Conservation (phyloP, 2,329 filamentous ascomycete species). For the Metarhizium guizhouense region DNA sequence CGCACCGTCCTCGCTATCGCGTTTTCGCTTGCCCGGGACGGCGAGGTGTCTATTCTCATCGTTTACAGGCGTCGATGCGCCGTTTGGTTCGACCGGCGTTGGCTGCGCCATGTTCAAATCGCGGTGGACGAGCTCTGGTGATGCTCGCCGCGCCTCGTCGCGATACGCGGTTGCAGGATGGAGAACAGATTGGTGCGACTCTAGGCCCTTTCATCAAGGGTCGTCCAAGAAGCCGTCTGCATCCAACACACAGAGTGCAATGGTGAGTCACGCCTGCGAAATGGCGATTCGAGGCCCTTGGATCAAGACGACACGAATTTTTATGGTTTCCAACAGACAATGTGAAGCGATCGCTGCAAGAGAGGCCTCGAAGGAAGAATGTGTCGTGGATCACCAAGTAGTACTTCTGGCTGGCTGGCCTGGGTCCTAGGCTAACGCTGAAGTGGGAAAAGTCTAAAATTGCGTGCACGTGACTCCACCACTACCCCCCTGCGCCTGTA, state of each 20-base stretch:
- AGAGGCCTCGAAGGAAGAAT: conserved; percentile 26
- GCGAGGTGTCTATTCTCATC: conserved; percentile 20
- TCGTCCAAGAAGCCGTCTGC: conserved; percentile 21
- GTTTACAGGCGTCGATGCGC: conserved; percentile 27
- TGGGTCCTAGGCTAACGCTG: conserved; percentile 17
- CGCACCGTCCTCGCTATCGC: conserved; percentile 38
- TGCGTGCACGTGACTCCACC: conserved; percentile 16
- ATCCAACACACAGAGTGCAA: conserved; percentile 23
- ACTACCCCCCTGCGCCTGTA: too few relatives aligned
- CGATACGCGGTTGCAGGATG: conserved; percentile 28
- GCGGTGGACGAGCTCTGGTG: conserved; percentile 12
- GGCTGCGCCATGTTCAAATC: conserved; percentile 32
- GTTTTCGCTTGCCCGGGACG: conserved; percentile 47
- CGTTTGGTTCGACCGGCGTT: conserved; percentile 30
- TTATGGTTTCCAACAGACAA: conserved; percentile 12
- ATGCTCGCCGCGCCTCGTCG: conserved; percentile 27
- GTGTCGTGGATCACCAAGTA: conserved; percentile 27
- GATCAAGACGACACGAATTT: conserved; percentile 9
- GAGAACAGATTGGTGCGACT: conserved; percentile 31
- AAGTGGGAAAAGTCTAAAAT: conserved; percentile 21
- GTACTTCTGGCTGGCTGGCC: conserved; percentile 7
- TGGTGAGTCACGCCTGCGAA: conserved; percentile 14
- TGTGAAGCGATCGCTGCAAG: conserved; percentile 18
- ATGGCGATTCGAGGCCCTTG: conserved; percentile 6
- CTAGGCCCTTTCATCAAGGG: conserved; percentile 28